Evolutionary conservation across 129 eudicot species (phyloP).

Genomic region (Cynara cardunculus): DNA sequence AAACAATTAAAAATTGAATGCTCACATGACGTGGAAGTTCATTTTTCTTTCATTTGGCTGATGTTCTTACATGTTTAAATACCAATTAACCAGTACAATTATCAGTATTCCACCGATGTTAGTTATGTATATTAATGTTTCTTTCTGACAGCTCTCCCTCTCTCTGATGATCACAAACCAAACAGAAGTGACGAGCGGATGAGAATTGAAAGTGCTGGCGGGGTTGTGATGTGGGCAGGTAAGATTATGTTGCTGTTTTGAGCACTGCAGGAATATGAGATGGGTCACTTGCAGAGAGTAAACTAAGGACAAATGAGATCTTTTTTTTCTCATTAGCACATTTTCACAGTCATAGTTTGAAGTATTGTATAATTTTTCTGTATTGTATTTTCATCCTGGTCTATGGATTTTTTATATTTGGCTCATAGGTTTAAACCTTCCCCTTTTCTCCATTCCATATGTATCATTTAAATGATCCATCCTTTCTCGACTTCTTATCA

Average conservation of each 20-base stretch:
- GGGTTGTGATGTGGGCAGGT: slow-evolving; percentile 98
- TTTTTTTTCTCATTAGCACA: not conserved
- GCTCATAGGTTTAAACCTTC: not conserved
- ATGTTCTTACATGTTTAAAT: not conserved
- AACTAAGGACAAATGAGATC: not conserved
- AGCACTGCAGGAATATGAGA: no score
- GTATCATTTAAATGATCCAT: not conserved
- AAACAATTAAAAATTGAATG: not conserved
- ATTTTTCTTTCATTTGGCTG: not conserved
- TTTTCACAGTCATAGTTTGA: no score
- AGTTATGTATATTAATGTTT: not conserved
- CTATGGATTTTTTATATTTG: not conserved
- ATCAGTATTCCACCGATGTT: slow-evolving; percentile 1
- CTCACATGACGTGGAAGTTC: not conserved
- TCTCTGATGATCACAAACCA: slow-evolving; percentile 92
- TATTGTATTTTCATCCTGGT: no score
- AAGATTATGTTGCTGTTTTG: not conserved
- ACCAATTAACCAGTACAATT: not conserved
- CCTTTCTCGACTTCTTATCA: not conserved
- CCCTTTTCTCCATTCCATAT: not conserved
- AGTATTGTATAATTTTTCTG: not conserved
- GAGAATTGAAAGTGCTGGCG: slow-evolving; percentile 92
- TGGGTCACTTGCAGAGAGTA: not conserved
- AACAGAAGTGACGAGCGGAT: slow-evolving; percentile 81
- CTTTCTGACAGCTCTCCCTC: slow-evolving; percentile 63